A percentile compares a stretch with the other conserved stretches of the same genome.
Evolutionary conservation across 2,329 filamentous ascomycete species (phyloP).

Genomic region (Purpureocillium takamizusanense): DNA sequence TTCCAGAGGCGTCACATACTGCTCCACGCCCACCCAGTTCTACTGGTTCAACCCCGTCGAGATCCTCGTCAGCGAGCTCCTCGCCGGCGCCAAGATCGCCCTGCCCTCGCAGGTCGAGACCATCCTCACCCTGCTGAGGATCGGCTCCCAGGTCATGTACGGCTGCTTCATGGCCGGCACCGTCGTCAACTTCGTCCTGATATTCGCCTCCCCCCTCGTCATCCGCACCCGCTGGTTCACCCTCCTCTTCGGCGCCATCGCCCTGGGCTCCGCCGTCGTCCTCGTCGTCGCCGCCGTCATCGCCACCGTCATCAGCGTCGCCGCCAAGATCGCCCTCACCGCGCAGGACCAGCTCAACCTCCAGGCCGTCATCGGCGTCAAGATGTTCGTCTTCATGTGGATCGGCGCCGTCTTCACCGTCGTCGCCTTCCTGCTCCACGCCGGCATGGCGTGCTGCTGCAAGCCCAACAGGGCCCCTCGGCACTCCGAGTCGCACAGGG

Average conservation of each 20-base stretch:
- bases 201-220: slow-evolving; percentile 54
- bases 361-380: slow-evolving; percentile 53
- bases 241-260: slow-evolving; percentile 58
- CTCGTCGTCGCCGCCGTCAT: slow-evolving; percentile 63
- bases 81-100: slow-evolving; percentile 74
- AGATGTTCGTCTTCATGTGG: slow-evolving; percentile 90
- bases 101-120: slow-evolving; percentile 65
- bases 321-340: slow-evolving; percentile 70
- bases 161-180: slow-evolving; percentile 70
- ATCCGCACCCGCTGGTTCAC: slow-evolving; percentile 51
- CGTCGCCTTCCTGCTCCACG: slow-evolving; percentile 63
- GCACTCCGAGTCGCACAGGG: slow-evolving; percentile 2
- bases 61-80: slow-evolving; percentile 70
- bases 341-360: slow-evolving; percentile 70
- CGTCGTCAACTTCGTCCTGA: slow-evolving; percentile 61
- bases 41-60: slow-evolving; percentile 91
- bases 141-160: slow-evolving; percentile 81
- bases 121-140: slow-evolving; percentile 64
- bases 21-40: slow-evolving; percentile 58
- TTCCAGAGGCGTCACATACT: slow-evolving; percentile 60
- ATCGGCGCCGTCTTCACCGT: slow-evolving; percentile 58
- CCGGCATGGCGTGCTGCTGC: slow-evolving; percentile 72
- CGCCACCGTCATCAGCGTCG: slow-evolving; percentile 74
- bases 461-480: slow-evolving; percentile 15
- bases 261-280: slow-evolving; percentile 57